Base-by-base conservation (phyloP, 169 alveolate genomes). In the Besnoitia besnoiti region DNA sequence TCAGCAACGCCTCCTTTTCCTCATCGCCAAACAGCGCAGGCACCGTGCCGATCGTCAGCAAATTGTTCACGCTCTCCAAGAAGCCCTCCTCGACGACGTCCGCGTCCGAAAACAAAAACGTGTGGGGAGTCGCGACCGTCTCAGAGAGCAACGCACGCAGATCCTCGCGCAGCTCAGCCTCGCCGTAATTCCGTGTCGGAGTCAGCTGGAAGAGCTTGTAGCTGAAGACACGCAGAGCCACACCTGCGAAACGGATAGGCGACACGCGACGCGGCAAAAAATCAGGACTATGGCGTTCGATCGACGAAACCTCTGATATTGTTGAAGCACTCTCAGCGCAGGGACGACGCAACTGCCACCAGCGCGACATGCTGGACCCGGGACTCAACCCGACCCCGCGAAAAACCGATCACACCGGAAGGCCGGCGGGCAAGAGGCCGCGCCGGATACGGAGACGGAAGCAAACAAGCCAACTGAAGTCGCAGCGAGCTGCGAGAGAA, bases 1-100 rank as follows among this genome's bases (percentile, higher is more conserved):
- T 96, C 30, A 96, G 94, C 67, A 97, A 95, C 49, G 96, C 96
- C 80, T 96, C 97, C 85, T 97, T 97, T 85, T 97, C 99, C 37
- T 97, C 99, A 90, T 98, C 98, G 47, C 98, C 98, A 93, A 97
- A 97, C 55, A 98, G 94, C 21, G 99, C 99, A 4, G 99, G 99
- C 19, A 98, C 99, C 96, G 97, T 97, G 61, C 99, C 99, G 40
- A 98, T 97, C 0, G 92, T 88, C 47, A 98, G 95, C 89, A 97
- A 96, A 94, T 97, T 98, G 96, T 98, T 98, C 80, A 98, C 93
- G 93, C 97, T 96, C 95, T 98, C 99, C 49, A 97, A 95, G 95
- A 98, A 97, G 24, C 98, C 98, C 95, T 97, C 99, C 80, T 97
- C 98, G 73, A 97, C 96, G 61, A 98, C 98, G 94, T 97, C 98